phyloP scores from a whole-genome alignment of 192 early-diverging fungal species.

The Lobosporangium transversale region DNA sequence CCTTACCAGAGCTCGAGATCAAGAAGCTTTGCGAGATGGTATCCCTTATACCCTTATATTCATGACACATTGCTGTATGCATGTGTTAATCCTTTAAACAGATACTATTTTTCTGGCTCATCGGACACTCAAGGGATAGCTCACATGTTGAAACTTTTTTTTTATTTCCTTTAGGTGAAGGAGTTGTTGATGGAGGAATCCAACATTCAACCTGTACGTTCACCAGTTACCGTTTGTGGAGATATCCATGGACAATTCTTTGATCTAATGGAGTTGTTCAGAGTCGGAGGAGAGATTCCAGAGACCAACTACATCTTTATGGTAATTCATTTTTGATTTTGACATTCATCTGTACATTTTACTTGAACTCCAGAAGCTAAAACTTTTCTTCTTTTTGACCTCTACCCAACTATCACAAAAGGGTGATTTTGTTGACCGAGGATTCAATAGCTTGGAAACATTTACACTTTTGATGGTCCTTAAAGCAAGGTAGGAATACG shows the following conservation, averaged over 20 bases:
- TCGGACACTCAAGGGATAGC: too few species aligned
- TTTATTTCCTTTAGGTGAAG: conserved; percentile 82
- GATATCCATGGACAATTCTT: conserved; percentile 99
- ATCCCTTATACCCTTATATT: conserved; percentile 3
- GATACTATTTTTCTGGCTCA: too few species aligned
- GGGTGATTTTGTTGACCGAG: conserved; percentile 99
- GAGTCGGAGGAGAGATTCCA: conserved; percentile 94
- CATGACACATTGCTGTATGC: not conserved
- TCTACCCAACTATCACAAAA: too few species aligned
- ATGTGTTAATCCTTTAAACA: too few species aligned
- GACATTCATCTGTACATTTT: not conserved
- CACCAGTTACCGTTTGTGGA: conserved; percentile 97
- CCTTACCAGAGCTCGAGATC: conserved; percentile 93
- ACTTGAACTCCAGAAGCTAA: too few species aligned
- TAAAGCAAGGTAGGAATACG: conserved; percentile 79
- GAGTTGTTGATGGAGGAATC: conserved; percentile 98
- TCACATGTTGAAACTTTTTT: too few species aligned
- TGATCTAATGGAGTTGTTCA: conserved; percentile 95
- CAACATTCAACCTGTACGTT: conserved; percentile 95
- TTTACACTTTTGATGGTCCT: conserved; percentile 92
- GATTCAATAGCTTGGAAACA: conserved; percentile 96
- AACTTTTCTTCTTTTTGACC: too few species aligned
- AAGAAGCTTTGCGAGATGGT: conserved; percentile 98
- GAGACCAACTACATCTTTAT: conserved; percentile 98
- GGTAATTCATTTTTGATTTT: conserved; percentile 62